Base-by-base conservation (phyloP, 441 rosid genomes). In the Omphalea diandra region DNA sequence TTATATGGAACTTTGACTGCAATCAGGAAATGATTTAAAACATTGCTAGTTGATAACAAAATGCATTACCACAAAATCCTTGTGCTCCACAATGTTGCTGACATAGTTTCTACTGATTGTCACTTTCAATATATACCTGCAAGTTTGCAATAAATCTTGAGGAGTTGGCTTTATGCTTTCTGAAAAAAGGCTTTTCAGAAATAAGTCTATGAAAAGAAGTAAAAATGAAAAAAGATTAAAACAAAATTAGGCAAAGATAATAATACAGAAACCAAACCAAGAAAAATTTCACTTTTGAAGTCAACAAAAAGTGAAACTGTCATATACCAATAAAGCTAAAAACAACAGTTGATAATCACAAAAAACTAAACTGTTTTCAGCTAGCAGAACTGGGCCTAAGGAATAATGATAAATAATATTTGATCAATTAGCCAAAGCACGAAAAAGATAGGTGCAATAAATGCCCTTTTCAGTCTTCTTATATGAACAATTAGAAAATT, bases 81-180 rank as follows among this genome's bases (percentile, higher is more conserved):
- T 94, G 76, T 79, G 80, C 80, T 91, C 92, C 62, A 91, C 85
- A 33, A 94, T 87, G 83, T 88, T 87, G 77, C 89, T 86, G 67
- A 84, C 87, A 74, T 90, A 90, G 66, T 85, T 87, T 60, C 97
- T 90, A 63, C 86, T 81, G 61, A 94, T 69, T 47, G 97, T 90
- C 75, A 90, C 93, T 83, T 86, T 91, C 85, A 94, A 84, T 73
- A 94, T 87, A 76, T 94, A 94, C 83, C 97, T 94, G 78, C 71
- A 67, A 56, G 50, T 33, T 27, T 36, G 22, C 15, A 65, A 17
- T 18, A 66, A 71, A 38, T 2, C 36, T 38, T 26, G 15, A 9
- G 62, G 12, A 32, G 11, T 50, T 15, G 20, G 59, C 35, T 14
- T 22, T 44, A 27, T n/a, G n/a, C n/a, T n/a, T n/a, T n/a, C n/a